phyloP scores from a whole-genome alignment of 768 basidiomycete species.

The Termitomyces sp. region DNA sequence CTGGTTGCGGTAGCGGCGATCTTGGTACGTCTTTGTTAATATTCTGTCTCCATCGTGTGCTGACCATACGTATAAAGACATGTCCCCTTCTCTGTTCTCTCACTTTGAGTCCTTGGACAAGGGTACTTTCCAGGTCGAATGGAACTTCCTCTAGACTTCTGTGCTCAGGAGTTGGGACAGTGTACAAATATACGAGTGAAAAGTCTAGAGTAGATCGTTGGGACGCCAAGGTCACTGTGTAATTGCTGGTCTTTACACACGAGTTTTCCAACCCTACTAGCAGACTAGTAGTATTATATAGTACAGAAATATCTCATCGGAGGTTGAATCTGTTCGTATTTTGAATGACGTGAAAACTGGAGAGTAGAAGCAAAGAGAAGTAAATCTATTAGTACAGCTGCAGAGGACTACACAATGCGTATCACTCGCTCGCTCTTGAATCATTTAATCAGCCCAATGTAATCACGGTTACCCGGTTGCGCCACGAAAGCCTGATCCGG shows the following conservation, averaged over 20 bases:
- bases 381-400: not conserved
- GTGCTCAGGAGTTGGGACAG: not conserved
- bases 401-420: not conserved
- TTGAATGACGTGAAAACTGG: too few species aligned
- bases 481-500: not conserved
- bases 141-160: slow-evolving; percentile 14
- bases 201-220: not conserved
- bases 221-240: not conserved
- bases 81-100: slow-evolving; percentile 23
- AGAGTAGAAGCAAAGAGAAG: not conserved
- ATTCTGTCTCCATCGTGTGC: not conserved
- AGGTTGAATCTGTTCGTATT: not conserved
- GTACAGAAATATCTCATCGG: not conserved
- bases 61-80: slow-evolving; percentile 16
- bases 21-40: slow-evolving; percentile 18
- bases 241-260: slow-evolving; percentile 12
- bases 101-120: slow-evolving; percentile 19
- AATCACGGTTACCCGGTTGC: not conserved
- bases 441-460: not conserved
- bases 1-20: slow-evolving; percentile 19
- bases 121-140: slow-evolving; percentile 17
- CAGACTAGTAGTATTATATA: not conserved
- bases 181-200: not conserved
- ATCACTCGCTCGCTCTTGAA: not conserved
- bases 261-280: not conserved